Conservation (phyloP, 306 rosid species). For the Aeschynomene evenia region DNA sequence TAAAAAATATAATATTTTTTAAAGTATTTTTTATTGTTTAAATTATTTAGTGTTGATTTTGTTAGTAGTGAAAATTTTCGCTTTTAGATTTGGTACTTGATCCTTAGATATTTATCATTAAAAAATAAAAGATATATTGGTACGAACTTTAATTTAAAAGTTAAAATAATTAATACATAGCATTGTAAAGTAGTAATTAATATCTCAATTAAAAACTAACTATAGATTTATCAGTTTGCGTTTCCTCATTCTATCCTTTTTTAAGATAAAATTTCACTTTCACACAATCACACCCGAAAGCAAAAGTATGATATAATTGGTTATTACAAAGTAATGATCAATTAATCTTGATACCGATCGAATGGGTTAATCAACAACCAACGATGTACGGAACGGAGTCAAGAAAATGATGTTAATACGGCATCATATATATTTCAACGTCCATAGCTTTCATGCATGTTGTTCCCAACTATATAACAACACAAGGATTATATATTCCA, state of each 20-base stretch:
- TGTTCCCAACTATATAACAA: background rate
- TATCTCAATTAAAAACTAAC: background rate
- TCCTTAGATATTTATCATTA: no score
- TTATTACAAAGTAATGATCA: background rate
- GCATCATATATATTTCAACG: background rate
- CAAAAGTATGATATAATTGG: background rate
- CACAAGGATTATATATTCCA: background rate
- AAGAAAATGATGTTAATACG: background rate
- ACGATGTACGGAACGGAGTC: background rate
- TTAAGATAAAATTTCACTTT: background rate
- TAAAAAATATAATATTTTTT: no score
- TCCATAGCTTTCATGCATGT: background rate
- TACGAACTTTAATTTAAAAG: no score
- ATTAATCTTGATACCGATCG: no score
- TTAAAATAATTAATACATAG: no score
- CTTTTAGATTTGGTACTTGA: no score
- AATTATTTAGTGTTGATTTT: no score
- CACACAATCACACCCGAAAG: background rate
- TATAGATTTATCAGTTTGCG: background rate
- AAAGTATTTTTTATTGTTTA: no score
- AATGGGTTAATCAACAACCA: background rate
- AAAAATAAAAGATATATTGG: no score
- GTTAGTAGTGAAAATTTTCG: no score
- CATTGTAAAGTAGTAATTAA: no score
- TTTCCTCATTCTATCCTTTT: background rate